These are phyloP conservation scores for Globisporangium sylvaticum DNA, from an alignment of 352 stramenopile species.

Conservation along the genomic window DNA sequence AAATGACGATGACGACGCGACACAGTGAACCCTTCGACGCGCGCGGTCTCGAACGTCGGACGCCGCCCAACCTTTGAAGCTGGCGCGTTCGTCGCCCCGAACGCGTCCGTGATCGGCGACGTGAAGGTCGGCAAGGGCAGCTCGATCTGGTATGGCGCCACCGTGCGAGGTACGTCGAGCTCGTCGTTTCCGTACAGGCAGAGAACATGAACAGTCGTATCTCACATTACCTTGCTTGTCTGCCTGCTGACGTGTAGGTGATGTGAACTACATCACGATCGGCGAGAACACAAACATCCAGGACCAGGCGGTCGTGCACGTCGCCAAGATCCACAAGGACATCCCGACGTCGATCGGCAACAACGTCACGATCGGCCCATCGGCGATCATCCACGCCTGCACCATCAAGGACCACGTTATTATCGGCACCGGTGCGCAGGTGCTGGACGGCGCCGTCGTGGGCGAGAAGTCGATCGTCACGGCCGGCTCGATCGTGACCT, in stretches of 20 bases:
- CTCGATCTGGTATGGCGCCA: conserved; percentile 92
- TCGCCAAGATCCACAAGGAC: conserved; percentile 91
- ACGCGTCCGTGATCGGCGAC: conserved; percentile 91
- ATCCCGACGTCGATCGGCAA: conserved; percentile 89
- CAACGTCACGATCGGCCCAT: conserved; percentile 88
- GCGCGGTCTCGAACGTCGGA: conserved; percentile 66
- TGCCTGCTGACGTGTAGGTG: no score
- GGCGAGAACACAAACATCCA: conserved; percentile 92
- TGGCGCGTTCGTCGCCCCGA: conserved; percentile 87
- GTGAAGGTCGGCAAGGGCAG: conserved; percentile 89
- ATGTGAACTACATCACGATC: conserved; percentile 93
- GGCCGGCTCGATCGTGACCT: conserved; percentile 86
- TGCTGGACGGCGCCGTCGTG: conserved; percentile 88
- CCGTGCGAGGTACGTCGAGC: conserved; percentile 63
- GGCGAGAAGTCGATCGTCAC: conserved; percentile 88
- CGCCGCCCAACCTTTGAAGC: conserved; percentile 53
- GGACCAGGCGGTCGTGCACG: conserved; percentile 91
- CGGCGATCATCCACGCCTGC: conserved; percentile 89
- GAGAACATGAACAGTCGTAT: no score
- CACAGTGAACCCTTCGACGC: conserved; percentile 81
- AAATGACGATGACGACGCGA: not conserved
- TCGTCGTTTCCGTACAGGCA: no score
- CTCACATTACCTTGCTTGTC: no score
- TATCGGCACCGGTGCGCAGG: conserved; percentile 89
- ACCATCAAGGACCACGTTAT: conserved; percentile 91